phyloP scores from a whole-genome alignment of 2,329 filamentous ascomycete genomes.

The Fonsecaea pedrosoi region DNA sequence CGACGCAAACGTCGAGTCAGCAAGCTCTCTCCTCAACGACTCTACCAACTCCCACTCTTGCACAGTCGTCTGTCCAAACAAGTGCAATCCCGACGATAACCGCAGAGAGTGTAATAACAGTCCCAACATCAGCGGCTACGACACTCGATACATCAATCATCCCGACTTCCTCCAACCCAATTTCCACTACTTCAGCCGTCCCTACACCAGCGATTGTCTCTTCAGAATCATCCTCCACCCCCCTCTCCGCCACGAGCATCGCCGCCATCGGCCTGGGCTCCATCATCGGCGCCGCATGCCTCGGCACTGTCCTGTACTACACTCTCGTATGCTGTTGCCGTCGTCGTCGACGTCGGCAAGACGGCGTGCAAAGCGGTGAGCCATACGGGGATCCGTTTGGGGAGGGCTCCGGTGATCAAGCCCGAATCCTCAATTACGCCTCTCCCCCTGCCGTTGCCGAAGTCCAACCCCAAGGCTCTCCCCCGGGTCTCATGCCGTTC shows the following conservation, averaged over 20 bases:
- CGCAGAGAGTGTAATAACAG: background rate
- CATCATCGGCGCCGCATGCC: constrained; percentile 3
- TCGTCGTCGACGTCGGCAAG: constrained; percentile 8
- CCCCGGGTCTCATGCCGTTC: no score
- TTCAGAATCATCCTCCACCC: background rate
- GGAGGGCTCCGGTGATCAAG: background rate
- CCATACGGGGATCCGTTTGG: no score
- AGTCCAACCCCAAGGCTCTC: background rate
- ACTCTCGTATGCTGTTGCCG: background rate
- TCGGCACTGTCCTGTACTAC: background rate
- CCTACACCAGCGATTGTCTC: background rate
- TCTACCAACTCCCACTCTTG: background rate
- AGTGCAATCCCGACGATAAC: background rate
- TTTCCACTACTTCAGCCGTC: background rate
- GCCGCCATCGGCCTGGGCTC: background rate
- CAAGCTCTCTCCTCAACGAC: background rate
- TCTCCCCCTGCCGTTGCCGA: background rate
- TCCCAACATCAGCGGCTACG: background rate
- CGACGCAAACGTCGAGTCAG: background rate
- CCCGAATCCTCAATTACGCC: background rate
- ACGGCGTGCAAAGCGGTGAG: background rate
- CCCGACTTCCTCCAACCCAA: background rate
- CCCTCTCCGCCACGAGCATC: constrained; percentile 3
- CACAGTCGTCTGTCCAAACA: background rate
- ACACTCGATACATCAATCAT: constrained; percentile 4